Evolutionary conservation across 176 grass and related monocot species (phyloP).

Genomic region (Secale cereale): DNA sequence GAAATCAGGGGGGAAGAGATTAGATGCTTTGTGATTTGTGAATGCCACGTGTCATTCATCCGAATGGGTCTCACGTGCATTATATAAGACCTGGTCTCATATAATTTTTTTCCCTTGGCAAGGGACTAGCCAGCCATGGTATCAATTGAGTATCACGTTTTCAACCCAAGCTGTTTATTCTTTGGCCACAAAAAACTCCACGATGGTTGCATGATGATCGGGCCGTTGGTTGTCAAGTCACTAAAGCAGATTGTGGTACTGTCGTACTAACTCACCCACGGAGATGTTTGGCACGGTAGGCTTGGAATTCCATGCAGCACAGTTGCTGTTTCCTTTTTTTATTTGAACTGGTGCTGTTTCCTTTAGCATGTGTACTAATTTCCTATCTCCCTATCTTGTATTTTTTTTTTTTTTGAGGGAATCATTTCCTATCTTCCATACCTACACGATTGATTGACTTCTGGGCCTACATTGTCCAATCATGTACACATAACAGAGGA

Average conservation of each 20-base stretch:
- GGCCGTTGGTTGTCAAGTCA: conserved; percentile 24
- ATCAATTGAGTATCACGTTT: not conserved
- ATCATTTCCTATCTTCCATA: not conserved
- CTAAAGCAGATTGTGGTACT: not conserved
- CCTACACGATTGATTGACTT: conserved; percentile 2
- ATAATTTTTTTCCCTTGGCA: too few species aligned
- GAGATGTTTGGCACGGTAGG: conserved; percentile 31
- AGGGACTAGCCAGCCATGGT: not conserved
- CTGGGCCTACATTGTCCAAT: not conserved
- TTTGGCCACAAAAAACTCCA: not conserved
- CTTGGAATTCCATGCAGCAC: conserved; percentile 24
- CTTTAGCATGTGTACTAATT: not conserved
- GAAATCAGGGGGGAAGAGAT: too few species aligned
- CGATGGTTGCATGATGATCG: not conserved
- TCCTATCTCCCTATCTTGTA: not conserved
- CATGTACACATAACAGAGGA: not conserved
- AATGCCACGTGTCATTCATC: too few species aligned
- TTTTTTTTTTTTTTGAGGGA: too few species aligned
- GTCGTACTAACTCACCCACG: not conserved
- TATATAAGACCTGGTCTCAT: too few species aligned
- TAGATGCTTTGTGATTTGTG: too few species aligned
- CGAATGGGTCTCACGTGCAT: too few species aligned
- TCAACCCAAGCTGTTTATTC: not conserved
- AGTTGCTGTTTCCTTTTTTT: conserved; percentile 10
- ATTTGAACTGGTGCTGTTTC: too few species aligned